phyloP scores from a whole-genome alignment of 805 yeast species.

The Hermanozyma aechmeae region DNA sequence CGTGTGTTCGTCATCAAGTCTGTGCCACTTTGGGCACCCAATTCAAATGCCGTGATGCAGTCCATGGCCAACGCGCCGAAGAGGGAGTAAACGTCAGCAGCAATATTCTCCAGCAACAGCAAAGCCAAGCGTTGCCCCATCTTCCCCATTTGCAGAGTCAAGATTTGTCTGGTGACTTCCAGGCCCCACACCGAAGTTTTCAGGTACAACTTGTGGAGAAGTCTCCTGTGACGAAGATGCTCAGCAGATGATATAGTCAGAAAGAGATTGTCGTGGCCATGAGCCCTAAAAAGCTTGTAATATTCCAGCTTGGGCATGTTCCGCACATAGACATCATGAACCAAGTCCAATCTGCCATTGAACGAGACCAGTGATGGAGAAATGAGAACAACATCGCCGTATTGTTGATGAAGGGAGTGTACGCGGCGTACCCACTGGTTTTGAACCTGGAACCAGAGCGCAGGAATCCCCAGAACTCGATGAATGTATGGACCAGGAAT shows the following conservation, averaged over 20 bases:
- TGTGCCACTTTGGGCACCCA: background rate
- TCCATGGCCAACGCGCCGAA: background rate
- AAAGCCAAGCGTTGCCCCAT: too few relatives aligned
- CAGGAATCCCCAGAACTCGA: background rate
- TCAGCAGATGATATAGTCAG: background rate
- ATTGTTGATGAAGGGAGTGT: background rate
- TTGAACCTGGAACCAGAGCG: background rate
- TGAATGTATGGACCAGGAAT: constrained; percentile 1
- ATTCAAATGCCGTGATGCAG: background rate
- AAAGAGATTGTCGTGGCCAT: background rate
- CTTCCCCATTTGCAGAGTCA: too few relatives aligned
- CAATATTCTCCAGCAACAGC: too few relatives aligned
- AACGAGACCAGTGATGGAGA: background rate
- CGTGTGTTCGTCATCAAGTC: too few relatives aligned
- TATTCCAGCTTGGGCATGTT: constrained; percentile 1
- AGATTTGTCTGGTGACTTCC: background rate
- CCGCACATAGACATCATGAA: background rate
- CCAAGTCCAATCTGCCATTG: background rate
- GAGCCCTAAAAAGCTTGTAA: background rate
- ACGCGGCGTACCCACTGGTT: background rate
- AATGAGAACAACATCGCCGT: background rate
- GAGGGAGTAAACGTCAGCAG: background rate
- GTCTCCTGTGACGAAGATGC: background rate
- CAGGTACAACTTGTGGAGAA: background rate
- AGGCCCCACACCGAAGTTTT: too few relatives aligned